Evolutionary conservation across 495 filamentous ascomycete species (phyloP), one percentile per base, ranked within the genome.

Genomic region (Glonium stellatum): DNA sequence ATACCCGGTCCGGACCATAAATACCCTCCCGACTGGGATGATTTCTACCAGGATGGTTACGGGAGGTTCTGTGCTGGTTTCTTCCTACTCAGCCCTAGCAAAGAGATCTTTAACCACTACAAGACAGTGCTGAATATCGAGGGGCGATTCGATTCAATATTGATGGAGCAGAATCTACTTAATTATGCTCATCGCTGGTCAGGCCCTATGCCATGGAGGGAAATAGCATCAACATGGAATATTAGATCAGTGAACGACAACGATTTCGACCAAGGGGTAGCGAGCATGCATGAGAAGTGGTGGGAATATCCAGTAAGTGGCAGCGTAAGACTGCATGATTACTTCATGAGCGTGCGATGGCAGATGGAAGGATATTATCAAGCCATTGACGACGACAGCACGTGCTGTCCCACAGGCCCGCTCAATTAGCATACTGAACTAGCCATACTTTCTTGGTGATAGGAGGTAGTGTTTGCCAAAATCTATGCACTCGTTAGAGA

Each of bases 211-310:
- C 63, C 63, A 11, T 66, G 58, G 57, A 34, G 42, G 25, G 58
- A 65, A 46, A 15, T 61, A 8, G 31, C 10, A 13, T 52, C 55
- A 15, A 57, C 21, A 10, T 65, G 62, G 62, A 60, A 61, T 39
- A 57, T 65, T 15, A 53, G 57, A 23, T 35, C 23, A 15, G 23
- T 50, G 19, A 65, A 51, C 35, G 58, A 60, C 25, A 51, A 59
- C 8, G 65, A 67, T 48, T 50, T 67, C 15, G 62, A 64, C 12
- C 31, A 64, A 34, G 65, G 65, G 5, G 49, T 64, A 11, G 58
- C 55, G 3, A 64, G 61, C 21, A 61, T 64, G 57, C 65, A 67
- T 37, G 65, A 65, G 46, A 68, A 68, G 55, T 68, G 66, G 62
- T 68, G 66, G 62, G 37, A 61, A 18, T 15, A 60, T 31, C 50